phyloP scores from a whole-genome alignment of 129 eudicot species.

The sunflower (Helianthus annuus) region HanXRQr2.0-SUNRISE NC_035443.2:169789337-169789836 shows the following conservation, averaged over 20 bases:
- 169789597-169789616: conserved; percentile 17
- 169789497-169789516: conserved; percentile 34
- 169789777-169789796: background rate
- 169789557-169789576: conserved; percentile 27
- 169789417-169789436: conserved; percentile 67
- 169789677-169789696: conserved; percentile 71
- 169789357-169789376: conserved; percentile 50
- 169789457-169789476: conserved; percentile 45
- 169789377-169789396: conserved; percentile 63
- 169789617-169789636: conserved; percentile 64
- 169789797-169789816: conserved; percentile 13
- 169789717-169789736: background rate
- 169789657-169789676: conserved; percentile 91
- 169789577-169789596: conserved; percentile 39
- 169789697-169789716: conserved; percentile 91
- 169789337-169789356: conserved; percentile 72
- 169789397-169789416: conserved; percentile 54
- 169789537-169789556: conserved; percentile 72
- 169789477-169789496: conserved; percentile 39
- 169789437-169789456: conserved; percentile 68
- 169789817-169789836: conserved; percentile 8
- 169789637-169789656: conserved; percentile 79
- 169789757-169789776: conserved; percentile 7
- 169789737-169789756: conserved; percentile 2
- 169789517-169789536: conserved; percentile 56